A percentile compares a stretch with the other conserved stretches of the same genome.
phyloP scores from a whole-genome alignment of 2,329 filamentous ascomycete species.

The Sporothrix pallida region DNA sequence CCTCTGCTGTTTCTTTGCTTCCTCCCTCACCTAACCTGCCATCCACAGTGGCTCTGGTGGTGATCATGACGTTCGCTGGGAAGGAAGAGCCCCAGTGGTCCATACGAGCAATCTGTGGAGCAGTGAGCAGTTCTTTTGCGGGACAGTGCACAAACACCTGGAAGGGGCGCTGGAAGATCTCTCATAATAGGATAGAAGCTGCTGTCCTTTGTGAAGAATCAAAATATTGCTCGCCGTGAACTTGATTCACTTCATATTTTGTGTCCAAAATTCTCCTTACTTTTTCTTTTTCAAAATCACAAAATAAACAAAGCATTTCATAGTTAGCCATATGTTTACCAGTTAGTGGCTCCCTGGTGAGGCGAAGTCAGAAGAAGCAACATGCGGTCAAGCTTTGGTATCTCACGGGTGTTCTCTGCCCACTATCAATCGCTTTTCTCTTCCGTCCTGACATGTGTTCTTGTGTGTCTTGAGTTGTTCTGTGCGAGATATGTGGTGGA shows the following conservation, averaged over 20 bases:
- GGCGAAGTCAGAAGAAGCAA: neutral
- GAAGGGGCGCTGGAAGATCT: neutral
- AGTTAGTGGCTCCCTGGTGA: neutral
- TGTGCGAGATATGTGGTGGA: conserved; percentile 2
- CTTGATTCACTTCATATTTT: neutral
- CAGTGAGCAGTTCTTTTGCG: neutral
- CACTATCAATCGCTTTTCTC: no score
- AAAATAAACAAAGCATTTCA: no score
- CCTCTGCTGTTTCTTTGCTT: no score
- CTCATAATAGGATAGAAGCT: neutral
- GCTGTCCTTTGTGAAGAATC: neutral
- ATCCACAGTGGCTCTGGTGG: neutral
- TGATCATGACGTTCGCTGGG: no score
- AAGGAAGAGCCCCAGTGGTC: neutral
- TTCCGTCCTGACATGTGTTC: neutral
- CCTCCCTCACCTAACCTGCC: no score
- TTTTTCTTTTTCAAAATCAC: no score
- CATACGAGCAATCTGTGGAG: conserved; percentile 19
- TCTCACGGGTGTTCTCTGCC: neutral
- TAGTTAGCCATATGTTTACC: neutral
- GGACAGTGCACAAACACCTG: neutral
- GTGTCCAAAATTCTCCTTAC: no score
- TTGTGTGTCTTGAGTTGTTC: neutral
- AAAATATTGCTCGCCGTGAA: neutral
- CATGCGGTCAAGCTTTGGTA: neutral